Evolutionary conservation across 441 rosid genomes (phyloP), one percentile per base, ranked within the genome.

Genomic region (Breynia disticha): DNA sequence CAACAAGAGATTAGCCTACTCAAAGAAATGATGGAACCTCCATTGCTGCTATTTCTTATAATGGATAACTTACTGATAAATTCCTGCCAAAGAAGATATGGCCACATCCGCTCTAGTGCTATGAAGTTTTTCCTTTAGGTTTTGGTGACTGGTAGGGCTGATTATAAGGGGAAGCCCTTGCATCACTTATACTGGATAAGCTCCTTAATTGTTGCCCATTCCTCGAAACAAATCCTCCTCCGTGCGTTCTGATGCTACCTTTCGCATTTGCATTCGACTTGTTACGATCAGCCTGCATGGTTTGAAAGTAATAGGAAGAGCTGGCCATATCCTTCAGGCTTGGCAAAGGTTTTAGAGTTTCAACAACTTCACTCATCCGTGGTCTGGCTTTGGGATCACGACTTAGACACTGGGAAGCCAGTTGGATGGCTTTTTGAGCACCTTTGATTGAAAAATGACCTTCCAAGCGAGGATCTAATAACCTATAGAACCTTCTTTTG

Each of bases 251-350:
- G 48, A 56, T 44, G 22, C 79, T 72, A 50, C 59, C 67, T 66
- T 60, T 68, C 17, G 69, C 35, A 50, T 68, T 62, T 35, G 64
- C 8, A 59, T 60, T 75, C 12, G 68, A 65, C 32, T 73, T 52
- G 47, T 41, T 57, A 20, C 73, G 72, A 16, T 72, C 80, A 0
- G 70, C 55, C 62, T 69, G 72, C 72, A 68, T 63, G 37, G 66
- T 69, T 50, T 72, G 80, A 53, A 72, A 72, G 53, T 66, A 64
- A 45, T 76, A 69, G 8, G 77, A 72, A 28, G 80, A 72, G 77
- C 77, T 76, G 20, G 80, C 80, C 76, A 72, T 76, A 56, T 76
- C 77, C 61, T 76, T 76, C 37, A 76, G 53, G 74, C 50, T 72
- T 3, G 72, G 74, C 48, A 73, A 56, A 11, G 72, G 70, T 48